Base-by-base conservation (phyloP, 345 rosid genomes). In the Viola odorata region DNA sequence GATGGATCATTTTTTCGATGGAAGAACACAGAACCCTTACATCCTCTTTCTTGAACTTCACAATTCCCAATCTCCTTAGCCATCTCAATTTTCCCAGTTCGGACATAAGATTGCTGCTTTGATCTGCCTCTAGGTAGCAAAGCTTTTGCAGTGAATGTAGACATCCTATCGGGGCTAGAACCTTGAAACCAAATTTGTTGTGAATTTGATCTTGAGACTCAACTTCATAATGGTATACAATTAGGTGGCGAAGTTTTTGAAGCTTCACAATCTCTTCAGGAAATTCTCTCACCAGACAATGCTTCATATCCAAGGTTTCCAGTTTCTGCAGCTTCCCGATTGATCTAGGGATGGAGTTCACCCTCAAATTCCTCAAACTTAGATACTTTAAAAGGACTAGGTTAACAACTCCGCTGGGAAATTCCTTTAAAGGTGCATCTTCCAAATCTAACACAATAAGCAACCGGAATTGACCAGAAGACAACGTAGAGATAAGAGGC, bases 251-350 rank as follows among this genome's bases (percentile, higher is more conserved):
- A 2, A 72, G 75, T 32, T 37, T 50, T 38, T 66, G 44, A 7
- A 66, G 75, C 9, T 60, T 72, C 15, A 39, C 49, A 36, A 72
- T 61, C 37, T 50, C 67, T 0, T 10, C 48, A 0, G 70, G 75
- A 62, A 71, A 55, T 37, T 4, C 40, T n/a, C 54, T 53, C 36
- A 71, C 53, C 41, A 23, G n/a, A 3, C 67, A 40, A 41, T 55
- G 67, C 15, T 71, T 71, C 8, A 72, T 66, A 56, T 66, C 71
- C 16, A 72, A 54, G 7, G 71, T 72, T 67, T 72, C 75, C 0
- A 72, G 55, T 41, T 32, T 61, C 13, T 61, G 75, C 52, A 72
- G 75, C 54, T 50, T 66, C 41, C 70, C 66, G 1, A 72, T 72
- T 4, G 8, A 61, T 5, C 63, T 41, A 44, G 75, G 67, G 57